A percentile compares a stretch with the other conserved stretches of the same genome.
phyloP scores from a whole-genome alignment of 2,329 filamentous ascomycete genomes.

The Escovopsis sp. region DNA sequence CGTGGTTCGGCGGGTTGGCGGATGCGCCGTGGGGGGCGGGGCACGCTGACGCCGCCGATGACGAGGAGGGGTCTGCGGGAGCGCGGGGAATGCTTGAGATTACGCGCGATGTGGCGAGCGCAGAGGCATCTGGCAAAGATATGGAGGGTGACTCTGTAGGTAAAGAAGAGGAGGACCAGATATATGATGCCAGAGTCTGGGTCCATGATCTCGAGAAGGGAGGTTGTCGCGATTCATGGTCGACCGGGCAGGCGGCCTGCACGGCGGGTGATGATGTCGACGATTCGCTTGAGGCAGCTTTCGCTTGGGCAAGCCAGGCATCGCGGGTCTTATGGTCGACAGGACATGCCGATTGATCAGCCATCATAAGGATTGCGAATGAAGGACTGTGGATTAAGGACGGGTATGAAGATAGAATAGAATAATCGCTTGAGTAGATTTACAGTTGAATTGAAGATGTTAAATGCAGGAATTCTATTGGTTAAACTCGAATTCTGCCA shows the following conservation, averaged over 20 bases:
- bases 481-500: too few relatives aligned
- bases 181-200: conserved; percentile 25
- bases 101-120: conserved; percentile 52
- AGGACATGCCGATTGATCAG: conserved; percentile 45
- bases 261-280: conserved; percentile 7
- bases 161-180: conserved; percentile 23
- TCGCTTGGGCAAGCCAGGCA: conserved; percentile 65
- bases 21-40: conserved; percentile 26
- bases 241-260: conserved; percentile 19
- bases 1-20: conserved; percentile 64
- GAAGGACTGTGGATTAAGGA: too few relatives aligned
- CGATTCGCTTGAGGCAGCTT: conserved; percentile 16
- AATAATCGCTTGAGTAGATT: too few relatives aligned
- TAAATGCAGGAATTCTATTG: too few relatives aligned
- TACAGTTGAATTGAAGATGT: too few relatives aligned
- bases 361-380: conserved; percentile 9
- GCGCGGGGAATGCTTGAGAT: conserved; percentile 63
- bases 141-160: conserved; percentile 7
- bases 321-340: conserved; percentile 84
- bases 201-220: conserved; percentile 26
- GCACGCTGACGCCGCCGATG: conserved; percentile 18
- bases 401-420: too few relatives aligned
- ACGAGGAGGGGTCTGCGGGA: conserved; percentile 19
- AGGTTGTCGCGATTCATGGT: conserved; percentile 10
- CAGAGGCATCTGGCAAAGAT: conserved; percentile 3